Base-by-base conservation (phyloP, 192 early-diverging fungal genomes). In the Coemansia sp. region DNA sequence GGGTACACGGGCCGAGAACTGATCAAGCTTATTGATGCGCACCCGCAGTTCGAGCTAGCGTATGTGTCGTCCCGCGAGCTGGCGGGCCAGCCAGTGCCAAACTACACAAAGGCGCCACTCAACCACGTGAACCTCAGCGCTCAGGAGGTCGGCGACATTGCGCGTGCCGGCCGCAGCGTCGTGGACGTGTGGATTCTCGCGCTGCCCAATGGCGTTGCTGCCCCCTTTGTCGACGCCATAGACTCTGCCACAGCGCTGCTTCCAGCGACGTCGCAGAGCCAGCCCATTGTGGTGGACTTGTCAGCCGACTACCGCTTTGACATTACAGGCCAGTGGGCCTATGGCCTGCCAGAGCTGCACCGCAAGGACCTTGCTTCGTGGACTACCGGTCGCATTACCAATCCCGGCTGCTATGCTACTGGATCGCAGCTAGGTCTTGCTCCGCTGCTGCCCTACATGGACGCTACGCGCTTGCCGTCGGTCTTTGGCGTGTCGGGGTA, bases 321-420 rank as follows among this genome's bases (percentile, higher is more conserved):
- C 37, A 18, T 45, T 4, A 86, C 85, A 1, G 79, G 64, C 27
- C 79, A 72, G 21, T 96, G 94, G 95, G 82, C 82, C 17, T 96
- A 98, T 75, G 94, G 89, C 15, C 78, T 91, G 48, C 89, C 90
- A 19, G 88, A 93, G 79, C 82, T 91, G 59, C 85, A 86, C 63
- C 87, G 95, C 39, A 68, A 70, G 18, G 57, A 81, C 37, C 64
- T 96, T 19, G 11, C 30, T 4, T 30, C 8, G 18, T 48, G 50
- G 13, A 77, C 67, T 10, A 81, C 90, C 5, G 82, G 74, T 2
- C 83, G 82, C 46, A 89, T 99, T 41, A 80, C 93, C 50, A 99
- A 99, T 79, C 97, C 97, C 8, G 97, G 97, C 2, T 99, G 97
- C 78, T 99, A 99, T 71, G 97, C 97, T 5, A 99, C 97, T 2